These are phyloP conservation scores for Taphrina flavorubra DNA, from an alignment of 1,139 yeast species.

Conservation along the genomic window DNA sequence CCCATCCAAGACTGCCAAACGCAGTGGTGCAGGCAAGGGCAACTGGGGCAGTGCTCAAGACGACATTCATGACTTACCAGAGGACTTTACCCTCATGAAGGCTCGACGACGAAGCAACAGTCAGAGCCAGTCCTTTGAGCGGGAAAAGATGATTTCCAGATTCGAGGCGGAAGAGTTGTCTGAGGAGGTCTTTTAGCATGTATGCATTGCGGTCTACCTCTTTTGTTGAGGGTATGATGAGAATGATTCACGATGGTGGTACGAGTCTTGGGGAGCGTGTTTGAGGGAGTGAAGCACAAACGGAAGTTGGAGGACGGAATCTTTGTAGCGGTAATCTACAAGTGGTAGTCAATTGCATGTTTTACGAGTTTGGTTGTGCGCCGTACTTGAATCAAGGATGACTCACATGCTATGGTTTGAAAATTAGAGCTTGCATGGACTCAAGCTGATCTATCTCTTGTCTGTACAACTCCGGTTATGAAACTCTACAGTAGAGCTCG, in stretches of 20 bases:
- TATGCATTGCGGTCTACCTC: not conserved
- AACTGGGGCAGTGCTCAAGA: constrained; percentile 38
- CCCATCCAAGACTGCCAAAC: constrained; percentile 31
- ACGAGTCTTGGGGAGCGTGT: not conserved
- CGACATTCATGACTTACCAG: constrained; percentile 32
- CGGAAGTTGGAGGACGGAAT: not conserved
- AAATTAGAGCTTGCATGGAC: too few species aligned
- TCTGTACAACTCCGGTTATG: too few species aligned
- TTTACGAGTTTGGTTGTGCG: not conserved
- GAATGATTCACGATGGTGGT: not conserved
- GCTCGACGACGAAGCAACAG: constrained; percentile 35
- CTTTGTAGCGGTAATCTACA: not conserved
- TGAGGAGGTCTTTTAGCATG: constrained; percentile 29
- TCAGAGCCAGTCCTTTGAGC: constrained; percentile 30
- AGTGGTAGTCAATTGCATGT: not conserved
- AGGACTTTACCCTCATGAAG: constrained; percentile 31
- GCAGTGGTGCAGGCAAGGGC: constrained; percentile 37
- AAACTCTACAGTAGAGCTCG: too few species aligned
- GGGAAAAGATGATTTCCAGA: constrained; percentile 36
- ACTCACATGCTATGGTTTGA: too few species aligned
- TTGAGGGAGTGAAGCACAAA: not conserved
- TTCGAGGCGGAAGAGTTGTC: constrained; percentile 32
- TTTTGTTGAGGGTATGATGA: too few species aligned
- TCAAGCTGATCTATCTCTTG: too few species aligned
- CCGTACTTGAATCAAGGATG: too few species aligned